phyloP scores from a whole-genome alignment of 352 stramenopile species.

The Globisporangium lucens region DNA sequence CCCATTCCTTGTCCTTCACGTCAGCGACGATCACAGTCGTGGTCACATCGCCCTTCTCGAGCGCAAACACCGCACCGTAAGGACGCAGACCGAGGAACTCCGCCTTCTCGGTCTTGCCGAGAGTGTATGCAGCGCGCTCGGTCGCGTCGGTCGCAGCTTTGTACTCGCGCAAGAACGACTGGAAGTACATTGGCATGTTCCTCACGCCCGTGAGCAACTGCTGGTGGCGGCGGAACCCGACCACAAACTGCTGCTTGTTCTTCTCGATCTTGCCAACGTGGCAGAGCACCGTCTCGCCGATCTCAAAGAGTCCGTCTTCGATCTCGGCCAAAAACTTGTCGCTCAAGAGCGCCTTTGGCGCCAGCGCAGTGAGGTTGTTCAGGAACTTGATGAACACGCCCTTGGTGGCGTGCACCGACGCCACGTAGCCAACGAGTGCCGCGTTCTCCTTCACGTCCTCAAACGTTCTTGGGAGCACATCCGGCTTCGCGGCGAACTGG shows the following conservation, averaged over 20 bases:
- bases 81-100: constrained; percentile 81
- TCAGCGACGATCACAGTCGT: constrained; percentile 70
- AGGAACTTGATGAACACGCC: constrained; percentile 88
- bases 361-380: constrained; percentile 81
- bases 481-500: constrained; percentile 31
- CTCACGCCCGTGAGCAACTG: constrained; percentile 35
- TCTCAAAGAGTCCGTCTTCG: constrained; percentile 77
- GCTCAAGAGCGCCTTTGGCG: constrained; percentile 74
- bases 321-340: constrained; percentile 72
- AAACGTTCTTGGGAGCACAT: constrained; percentile 49
- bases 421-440: constrained; percentile 74
- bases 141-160: constrained; percentile 5
- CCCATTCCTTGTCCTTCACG: constrained; percentile 33
- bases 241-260: constrained; percentile 77
- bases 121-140: constrained; percentile 24
- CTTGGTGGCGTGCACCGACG: constrained; percentile 67
- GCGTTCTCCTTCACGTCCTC: constrained; percentile 56
- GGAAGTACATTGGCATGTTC: constrained; percentile 41
- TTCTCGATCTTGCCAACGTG: constrained; percentile 71
- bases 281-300: constrained; percentile 84
- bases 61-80: constrained; percentile 85
- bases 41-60: constrained; percentile 59
- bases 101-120: constrained; percentile 78
- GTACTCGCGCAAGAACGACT: constrained; percentile 53
- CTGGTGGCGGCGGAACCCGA: constrained; percentile 58